A percentile compares a stretch with the other conserved stretches of the same genome.
Conservation (phyloP, 1,139 yeast genomes). For the Maudiozyma humilis region DNA sequence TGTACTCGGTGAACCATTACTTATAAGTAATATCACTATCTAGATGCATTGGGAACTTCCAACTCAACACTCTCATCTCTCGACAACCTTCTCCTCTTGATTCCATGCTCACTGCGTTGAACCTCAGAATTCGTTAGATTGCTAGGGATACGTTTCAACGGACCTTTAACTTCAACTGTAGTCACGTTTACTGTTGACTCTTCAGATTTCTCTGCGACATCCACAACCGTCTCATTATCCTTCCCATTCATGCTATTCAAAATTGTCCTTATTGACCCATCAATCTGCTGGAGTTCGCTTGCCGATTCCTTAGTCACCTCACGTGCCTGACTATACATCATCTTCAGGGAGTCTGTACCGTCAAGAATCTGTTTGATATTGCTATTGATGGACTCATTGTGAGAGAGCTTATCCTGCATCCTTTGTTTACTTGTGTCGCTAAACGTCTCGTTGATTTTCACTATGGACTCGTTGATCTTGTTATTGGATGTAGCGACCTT, state of each 20-base stretch:
- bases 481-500: constrained; percentile 13
- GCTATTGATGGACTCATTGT: constrained; percentile 13
- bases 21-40: constrained; percentile 3
- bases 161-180: too few species aligned
- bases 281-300: constrained; percentile 12
- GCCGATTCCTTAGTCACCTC: constrained; percentile 13
- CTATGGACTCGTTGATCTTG: constrained; percentile 15
- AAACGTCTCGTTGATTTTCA: constrained; percentile 14
- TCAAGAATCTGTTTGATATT: constrained; percentile 13
- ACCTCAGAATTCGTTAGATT: background rate
- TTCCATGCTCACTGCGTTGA: background rate
- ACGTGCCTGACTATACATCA: constrained; percentile 8
- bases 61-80: background rate
- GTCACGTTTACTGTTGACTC: too few species aligned
- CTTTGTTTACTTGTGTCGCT: constrained; percentile 11
- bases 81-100: constrained; percentile 1
- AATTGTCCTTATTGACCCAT: constrained; percentile 13
- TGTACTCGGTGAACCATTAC: too few species aligned
- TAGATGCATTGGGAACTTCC: too few species aligned
- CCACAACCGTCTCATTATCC: too few species aligned
- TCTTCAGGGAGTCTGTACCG: constrained; percentile 12
- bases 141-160: background rate
- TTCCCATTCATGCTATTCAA: constrained; percentile 6
- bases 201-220: too few species aligned
- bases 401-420: constrained; percentile 8